phyloP scores from a whole-genome alignment of 2,329 filamentous ascomycete genomes.

The Epicoccum sorghinum region DNA sequence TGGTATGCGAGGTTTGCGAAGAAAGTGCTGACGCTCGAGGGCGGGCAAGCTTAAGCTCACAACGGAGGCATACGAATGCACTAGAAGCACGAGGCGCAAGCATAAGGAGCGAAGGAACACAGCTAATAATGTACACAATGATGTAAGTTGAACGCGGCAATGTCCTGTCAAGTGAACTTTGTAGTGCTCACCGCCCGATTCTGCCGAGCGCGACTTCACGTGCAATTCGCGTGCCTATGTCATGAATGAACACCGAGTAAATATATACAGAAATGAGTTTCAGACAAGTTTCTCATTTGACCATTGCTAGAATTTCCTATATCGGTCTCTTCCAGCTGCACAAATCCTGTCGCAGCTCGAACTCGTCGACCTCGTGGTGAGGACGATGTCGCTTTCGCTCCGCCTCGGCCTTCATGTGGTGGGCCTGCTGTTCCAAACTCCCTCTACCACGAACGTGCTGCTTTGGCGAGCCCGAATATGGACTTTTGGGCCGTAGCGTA shows the following conservation, averaged over 20 bases:
- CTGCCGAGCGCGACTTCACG: constrained; percentile 43
- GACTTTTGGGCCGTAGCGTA: constrained; percentile 40
- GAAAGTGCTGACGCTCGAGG: constrained; percentile 22
- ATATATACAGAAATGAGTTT: background rate
- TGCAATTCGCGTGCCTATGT: constrained; percentile 25
- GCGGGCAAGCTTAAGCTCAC: constrained; percentile 42
- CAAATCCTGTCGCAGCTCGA: constrained; percentile 56
- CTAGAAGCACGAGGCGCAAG: constrained; percentile 43
- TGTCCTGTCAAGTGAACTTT: constrained; percentile 25
- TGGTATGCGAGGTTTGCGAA: constrained; percentile 24
- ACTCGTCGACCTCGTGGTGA: constrained; percentile 55
- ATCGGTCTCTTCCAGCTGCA: constrained; percentile 52
- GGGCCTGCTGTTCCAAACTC: constrained; percentile 51
- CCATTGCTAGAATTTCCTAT: background rate
- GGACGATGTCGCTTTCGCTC: constrained; percentile 44
- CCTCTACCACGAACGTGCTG: constrained; percentile 43
- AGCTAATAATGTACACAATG: constrained; percentile 11
- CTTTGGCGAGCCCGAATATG: constrained; percentile 24
- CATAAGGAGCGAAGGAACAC: constrained; percentile 35
- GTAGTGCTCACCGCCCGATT: constrained; percentile 29
- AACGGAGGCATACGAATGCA: constrained; percentile 49
- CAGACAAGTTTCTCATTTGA: too few relatives aligned
- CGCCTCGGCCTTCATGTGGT: constrained; percentile 50
- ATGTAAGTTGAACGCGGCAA: background rate
- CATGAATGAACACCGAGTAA: background rate